phyloP scores from a whole-genome alignment of 352 stramenopile genomes.

The Blastocystis sp. region DNA sequence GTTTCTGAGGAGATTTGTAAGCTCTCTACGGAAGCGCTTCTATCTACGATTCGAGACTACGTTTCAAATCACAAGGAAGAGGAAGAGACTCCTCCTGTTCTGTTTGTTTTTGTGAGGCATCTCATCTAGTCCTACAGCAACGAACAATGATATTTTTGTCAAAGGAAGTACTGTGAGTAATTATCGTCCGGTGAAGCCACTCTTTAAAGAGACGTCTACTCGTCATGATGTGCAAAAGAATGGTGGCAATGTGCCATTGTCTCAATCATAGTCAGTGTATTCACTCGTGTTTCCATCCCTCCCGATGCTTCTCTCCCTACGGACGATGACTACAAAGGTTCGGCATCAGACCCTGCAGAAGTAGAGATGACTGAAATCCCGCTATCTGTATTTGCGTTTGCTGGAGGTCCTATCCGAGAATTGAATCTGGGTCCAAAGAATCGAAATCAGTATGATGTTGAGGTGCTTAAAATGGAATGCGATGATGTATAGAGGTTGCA shows the following conservation, averaged over 20 bases:
- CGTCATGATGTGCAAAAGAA: too few relatives aligned
- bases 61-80: background rate
- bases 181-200: background rate
- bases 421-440: slow-evolving; percentile 15
- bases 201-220: too few relatives aligned
- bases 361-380: slow-evolving; percentile 4
- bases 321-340: background rate
- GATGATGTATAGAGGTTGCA: background rate
- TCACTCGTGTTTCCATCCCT: background rate
- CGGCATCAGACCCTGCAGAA: background rate
- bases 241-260: too few relatives aligned
- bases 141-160: background rate
- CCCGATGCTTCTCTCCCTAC: background rate
- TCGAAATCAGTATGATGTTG: background rate
- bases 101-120: background rate
- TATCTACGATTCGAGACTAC: background rate
- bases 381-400: slow-evolving; percentile 6
- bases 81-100: background rate
- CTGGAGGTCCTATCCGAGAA: background rate
- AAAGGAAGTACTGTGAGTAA: slow-evolving; percentile 10
- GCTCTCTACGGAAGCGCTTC: background rate
- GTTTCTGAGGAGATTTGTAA: background rate
- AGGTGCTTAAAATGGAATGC: background rate
- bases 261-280: background rate
- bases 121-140: background rate